A percentile compares a stretch with the other conserved stretches of the same genome.
phyloP scores from a whole-genome alignment of 1,284 basidiomycete species.

The Rhodotorula sp. region DNA sequence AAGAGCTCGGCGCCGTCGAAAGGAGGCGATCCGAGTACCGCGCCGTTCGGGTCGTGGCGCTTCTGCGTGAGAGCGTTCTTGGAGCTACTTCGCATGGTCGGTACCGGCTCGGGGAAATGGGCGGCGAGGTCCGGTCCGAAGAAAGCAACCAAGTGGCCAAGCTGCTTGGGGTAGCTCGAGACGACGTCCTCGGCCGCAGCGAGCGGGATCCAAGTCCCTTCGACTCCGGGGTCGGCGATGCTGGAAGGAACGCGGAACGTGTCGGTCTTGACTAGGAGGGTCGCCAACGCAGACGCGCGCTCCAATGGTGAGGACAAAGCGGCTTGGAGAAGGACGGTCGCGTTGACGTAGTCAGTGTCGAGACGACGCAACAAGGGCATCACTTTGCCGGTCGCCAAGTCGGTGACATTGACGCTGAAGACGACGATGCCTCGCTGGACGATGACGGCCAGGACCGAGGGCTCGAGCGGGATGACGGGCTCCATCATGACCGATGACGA shows the following conservation, averaged over 20 bases:
- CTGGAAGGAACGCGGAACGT: conserved; percentile 13
- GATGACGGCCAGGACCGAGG: conserved; percentile 6
- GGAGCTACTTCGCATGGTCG: conserved; percentile 11
- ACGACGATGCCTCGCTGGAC: conserved; percentile 20
- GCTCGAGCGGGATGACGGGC: conserved; percentile 15
- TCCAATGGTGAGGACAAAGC: conserved; percentile 8
- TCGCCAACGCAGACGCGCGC: conserved; percentile 8
- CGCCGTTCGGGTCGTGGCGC: neutral
- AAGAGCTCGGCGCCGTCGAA: conserved; percentile 15
- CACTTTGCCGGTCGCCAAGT: neutral
- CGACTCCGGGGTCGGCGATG: neutral
- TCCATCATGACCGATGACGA: conserved; percentile 5
- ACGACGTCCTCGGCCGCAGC: conserved; percentile 8
- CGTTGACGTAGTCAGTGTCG: conserved; percentile 29
- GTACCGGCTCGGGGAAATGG: conserved; percentile 25
- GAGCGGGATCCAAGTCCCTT: conserved; percentile 19
- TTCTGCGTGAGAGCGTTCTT: conserved; percentile 1
- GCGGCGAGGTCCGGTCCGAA: conserved; percentile 21
- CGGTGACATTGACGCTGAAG: conserved; percentile 14
- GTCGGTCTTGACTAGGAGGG: conserved; percentile 13
- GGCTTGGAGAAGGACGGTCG: conserved; percentile 15
- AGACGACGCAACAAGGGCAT: conserved; percentile 20
- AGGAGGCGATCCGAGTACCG: conserved; percentile 12
- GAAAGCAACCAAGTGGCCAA: conserved; percentile 17
- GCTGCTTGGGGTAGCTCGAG: conserved; percentile 1